These are phyloP conservation scores for Annona squamosa DNA, from an alignment of 164 flowering plant genomes.

Conservation along the genomic window DNA sequence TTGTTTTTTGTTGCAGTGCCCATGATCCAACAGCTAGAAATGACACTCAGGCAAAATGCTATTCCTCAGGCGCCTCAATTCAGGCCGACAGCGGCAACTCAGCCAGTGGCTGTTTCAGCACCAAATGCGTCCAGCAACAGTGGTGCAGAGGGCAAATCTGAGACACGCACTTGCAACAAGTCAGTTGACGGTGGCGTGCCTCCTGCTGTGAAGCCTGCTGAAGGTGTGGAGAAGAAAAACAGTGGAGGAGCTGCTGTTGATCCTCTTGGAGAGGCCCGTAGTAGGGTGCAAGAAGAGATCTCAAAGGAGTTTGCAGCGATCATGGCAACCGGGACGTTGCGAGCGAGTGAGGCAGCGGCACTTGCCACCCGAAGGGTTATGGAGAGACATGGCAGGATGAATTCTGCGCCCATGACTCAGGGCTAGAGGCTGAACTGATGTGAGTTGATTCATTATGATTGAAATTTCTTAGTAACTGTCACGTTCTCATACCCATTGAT, in stretches of 20 bases:
- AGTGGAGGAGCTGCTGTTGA: conserved; percentile 32
- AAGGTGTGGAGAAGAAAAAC: conserved; percentile 6
- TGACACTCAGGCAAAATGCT: conserved; percentile 65
- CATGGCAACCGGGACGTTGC: conserved; percentile 78
- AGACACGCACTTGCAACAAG: conserved; percentile 1
- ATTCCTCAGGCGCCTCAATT: conserved; percentile 91
- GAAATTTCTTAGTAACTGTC: too few species aligned
- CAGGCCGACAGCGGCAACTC: conserved; percentile 31
- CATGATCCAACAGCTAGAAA: conserved; percentile 86
- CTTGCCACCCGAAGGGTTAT: conserved; percentile 84
- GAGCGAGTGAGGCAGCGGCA: conserved; percentile 97
- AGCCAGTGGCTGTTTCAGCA: conserved; percentile 6
- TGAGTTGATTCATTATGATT: too few species aligned
- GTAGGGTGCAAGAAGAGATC: conserved; percentile 84
- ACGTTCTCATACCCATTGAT: too few species aligned
- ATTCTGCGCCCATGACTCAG: conserved; percentile 26
- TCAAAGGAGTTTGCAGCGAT: conserved; percentile 66
- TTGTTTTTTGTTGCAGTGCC: conserved; percentile 53
- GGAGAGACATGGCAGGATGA: conserved; percentile 60
- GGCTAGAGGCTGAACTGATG: conserved; percentile 15
- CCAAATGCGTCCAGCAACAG: neutral
- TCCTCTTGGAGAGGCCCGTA: conserved; percentile 69
- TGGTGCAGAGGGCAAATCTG: neutral
- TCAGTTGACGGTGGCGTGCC: neutral
- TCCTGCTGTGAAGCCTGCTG: conserved; percentile 23